These are phyloP conservation scores for Pseudozyma tsukubaensis DNA, from an alignment of 1,284 basidiomycete species.

Conservation along the genomic window DNA sequence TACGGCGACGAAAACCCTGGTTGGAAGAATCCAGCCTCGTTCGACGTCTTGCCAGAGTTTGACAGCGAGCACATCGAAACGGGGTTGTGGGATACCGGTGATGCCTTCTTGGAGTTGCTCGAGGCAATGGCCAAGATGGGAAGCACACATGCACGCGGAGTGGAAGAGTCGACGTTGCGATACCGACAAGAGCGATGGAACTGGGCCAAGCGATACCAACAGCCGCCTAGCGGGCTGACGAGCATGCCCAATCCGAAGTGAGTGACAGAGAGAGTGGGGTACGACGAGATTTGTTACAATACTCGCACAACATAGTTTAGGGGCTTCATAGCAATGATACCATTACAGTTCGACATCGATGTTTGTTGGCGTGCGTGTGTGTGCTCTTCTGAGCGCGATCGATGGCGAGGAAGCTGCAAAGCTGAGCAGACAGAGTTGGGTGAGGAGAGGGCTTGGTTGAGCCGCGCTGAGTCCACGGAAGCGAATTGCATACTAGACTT, in stretches of 20 bases:
- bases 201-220: constrained; percentile 46
- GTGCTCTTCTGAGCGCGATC: not conserved
- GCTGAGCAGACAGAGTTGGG: no score
- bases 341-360: not conserved
- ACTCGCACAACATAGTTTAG: not conserved
- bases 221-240: constrained; percentile 30
- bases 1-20: constrained; percentile 34
- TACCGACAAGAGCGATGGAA: constrained; percentile 50
- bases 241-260: constrained; percentile 34
- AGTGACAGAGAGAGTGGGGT: not conserved
- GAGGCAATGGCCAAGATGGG: constrained; percentile 55
- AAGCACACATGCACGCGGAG: constrained; percentile 45
- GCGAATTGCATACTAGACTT: no score
- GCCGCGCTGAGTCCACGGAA: no score
- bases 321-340: not conserved
- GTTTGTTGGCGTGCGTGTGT: not conserved
- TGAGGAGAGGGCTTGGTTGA: no score
- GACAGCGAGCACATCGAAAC: constrained; percentile 38
- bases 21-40: constrained; percentile 47
- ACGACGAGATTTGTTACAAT: not conserved
- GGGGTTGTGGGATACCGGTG: constrained; percentile 52
- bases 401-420: no score
- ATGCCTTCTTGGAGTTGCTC: constrained; percentile 46
- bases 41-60: constrained; percentile 37
- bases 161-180: constrained; percentile 40